Percentiles rank a stretch among this genome's conserved stretches.
These are phyloP conservation scores for Fennellomyces sp. DNA, from an alignment of 371 early-diverging fungal genomes.

Conservation along the genomic window DNA sequence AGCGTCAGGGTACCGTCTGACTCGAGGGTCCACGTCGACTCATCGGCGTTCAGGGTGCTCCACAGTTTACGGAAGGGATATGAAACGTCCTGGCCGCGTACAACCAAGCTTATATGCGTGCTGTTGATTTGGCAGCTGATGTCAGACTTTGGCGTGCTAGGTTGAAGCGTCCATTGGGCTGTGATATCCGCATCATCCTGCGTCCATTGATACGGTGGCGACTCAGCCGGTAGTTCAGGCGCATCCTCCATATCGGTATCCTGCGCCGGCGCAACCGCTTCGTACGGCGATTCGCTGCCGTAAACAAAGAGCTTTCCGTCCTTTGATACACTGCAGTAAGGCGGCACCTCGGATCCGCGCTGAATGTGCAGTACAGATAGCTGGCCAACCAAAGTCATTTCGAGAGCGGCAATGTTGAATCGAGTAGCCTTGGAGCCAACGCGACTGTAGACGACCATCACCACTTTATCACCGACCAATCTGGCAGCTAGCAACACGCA, in stretches of 20 bases:
- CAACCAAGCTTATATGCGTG: slow-evolving; percentile 51
- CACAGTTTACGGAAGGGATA: slow-evolving; percentile 40
- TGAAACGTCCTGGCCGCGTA: slow-evolving; percentile 30
- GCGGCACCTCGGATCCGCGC: slow-evolving; percentile 67
- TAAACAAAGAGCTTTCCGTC: slow-evolving; percentile 52
- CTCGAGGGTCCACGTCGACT: slow-evolving; percentile 79
- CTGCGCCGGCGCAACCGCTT: slow-evolving; percentile 11
- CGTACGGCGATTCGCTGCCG: slow-evolving; percentile 49
- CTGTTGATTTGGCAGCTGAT: slow-evolving; percentile 58
- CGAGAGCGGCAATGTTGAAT: slow-evolving; percentile 49
- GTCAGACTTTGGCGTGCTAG: slow-evolving; percentile 49
- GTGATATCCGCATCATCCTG: slow-evolving; percentile 75
- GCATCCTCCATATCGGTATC: slow-evolving; percentile 2
- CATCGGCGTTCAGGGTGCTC: slow-evolving; percentile 58
- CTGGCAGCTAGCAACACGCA: slow-evolving; percentile 38
- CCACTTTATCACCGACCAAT: slow-evolving; percentile 19
- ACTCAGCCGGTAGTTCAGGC: slow-evolving; percentile 17
- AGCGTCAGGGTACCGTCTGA: slow-evolving; percentile 59
- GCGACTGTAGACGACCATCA: slow-evolving; percentile 41
- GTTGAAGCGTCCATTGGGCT: slow-evolving; percentile 60
- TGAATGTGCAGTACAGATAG: slow-evolving; percentile 46
- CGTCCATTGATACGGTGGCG: slow-evolving; percentile 68
- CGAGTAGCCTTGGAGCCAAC: slow-evolving; percentile 20
- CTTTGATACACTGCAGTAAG: slow-evolving; percentile 62
- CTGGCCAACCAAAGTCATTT: slow-evolving; percentile 23